Conservation (phyloP, 2,329 filamentous ascomycete species). For the Pyricularia pennisetigena region DNA sequence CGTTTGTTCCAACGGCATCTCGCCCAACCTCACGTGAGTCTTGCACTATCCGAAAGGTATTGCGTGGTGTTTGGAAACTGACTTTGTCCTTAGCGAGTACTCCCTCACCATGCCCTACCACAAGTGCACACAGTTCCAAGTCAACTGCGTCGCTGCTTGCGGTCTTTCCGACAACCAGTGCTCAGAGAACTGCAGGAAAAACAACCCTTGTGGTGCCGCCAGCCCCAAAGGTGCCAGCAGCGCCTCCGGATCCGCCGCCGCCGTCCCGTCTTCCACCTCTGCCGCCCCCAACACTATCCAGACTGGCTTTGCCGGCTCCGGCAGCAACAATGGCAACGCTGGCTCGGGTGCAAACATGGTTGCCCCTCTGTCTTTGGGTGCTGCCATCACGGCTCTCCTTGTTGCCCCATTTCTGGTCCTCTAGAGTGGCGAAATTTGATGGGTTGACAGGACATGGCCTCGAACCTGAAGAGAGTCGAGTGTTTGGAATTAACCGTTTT, state of each 20-base stretch:
- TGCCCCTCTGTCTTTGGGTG: conserved; percentile 1
- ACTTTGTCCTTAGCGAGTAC: conserved; percentile 46
- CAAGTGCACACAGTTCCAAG: conserved; percentile 62
- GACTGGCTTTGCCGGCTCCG: conserved; percentile 17
- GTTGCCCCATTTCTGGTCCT: conserved; percentile 1
- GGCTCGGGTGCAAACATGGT: neutral
- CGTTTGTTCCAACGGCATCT: conserved; percentile 55
- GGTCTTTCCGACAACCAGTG: conserved; percentile 44
- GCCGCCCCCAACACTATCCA: conserved; percentile 26
- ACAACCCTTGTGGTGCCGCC: conserved; percentile 65
- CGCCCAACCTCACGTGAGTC: conserved; percentile 13
- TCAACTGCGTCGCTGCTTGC: conserved; percentile 55
- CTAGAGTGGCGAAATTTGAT: neutral
- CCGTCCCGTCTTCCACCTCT: conserved; percentile 19
- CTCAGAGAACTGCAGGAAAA: conserved; percentile 45
- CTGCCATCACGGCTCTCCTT: conserved; percentile 3
- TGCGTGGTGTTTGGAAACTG: neutral
- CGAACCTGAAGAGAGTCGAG: neutral
- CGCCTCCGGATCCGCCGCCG: conserved; percentile 29
- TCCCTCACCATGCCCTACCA: conserved; percentile 71
- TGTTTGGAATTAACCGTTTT: neutral
- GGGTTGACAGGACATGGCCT: neutral
- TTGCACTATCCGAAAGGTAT: neutral
- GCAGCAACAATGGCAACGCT: neutral
- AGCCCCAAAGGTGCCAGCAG: conserved; percentile 49